Conservation (phyloP, 2,329 filamentous ascomycete genomes). For the Claviceps lovelessii region DNA sequence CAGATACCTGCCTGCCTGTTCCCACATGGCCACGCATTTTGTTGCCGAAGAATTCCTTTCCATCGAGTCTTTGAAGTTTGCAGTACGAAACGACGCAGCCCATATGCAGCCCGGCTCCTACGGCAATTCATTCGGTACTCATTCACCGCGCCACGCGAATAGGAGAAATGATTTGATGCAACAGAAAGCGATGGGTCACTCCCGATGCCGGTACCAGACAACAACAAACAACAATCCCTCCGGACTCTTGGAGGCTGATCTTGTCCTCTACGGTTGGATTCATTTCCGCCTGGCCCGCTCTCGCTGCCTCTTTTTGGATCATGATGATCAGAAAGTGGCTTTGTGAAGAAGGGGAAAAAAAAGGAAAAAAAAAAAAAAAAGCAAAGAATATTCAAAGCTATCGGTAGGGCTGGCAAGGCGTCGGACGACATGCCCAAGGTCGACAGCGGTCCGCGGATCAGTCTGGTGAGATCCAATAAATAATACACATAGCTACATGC, state of each 20-base stretch:
- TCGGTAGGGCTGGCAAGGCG: background rate
- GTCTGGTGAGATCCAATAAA: background rate
- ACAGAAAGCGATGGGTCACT: background rate
- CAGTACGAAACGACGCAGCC: background rate
- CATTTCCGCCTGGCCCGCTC: background rate
- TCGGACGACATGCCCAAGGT: background rate
- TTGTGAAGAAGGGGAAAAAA: background rate
- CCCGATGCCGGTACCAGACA: background rate
- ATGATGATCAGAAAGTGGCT: background rate
- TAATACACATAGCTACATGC: background rate
- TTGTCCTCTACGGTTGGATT: background rate
- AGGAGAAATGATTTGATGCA: background rate
- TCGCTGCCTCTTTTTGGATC: background rate
- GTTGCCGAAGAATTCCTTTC: background rate
- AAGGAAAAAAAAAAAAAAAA: background rate
- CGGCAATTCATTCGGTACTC: background rate
- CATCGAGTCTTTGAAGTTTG: no score
- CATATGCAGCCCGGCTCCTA: background rate
- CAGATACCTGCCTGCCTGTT: background rate
- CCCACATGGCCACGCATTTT: background rate
- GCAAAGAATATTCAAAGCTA: background rate
- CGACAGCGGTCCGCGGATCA: background rate
- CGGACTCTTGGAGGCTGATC: background rate
- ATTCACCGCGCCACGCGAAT: background rate
- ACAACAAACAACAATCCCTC: no score